Conservation (phyloP, 179 eudicot genomes). For the Silene coronaria region DNA sequence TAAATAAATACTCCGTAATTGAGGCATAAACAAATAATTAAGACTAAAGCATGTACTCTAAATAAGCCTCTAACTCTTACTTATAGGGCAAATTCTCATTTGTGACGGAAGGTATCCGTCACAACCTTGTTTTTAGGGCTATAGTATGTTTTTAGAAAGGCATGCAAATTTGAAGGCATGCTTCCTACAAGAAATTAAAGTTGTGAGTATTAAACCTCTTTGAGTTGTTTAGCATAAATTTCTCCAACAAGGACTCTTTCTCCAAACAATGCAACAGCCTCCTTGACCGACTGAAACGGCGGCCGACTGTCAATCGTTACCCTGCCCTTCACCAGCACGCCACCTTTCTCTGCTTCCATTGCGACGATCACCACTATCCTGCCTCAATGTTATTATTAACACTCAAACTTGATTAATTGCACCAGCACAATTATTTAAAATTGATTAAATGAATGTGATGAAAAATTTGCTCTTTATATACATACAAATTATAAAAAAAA, state of each 20-base stretch:
- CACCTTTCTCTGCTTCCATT: conserved; percentile 22
- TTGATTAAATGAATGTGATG: conserved; percentile 15
- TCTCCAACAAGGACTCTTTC: conserved; percentile 67
- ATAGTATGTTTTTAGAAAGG: not conserved
- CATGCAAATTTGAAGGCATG: not conserved
- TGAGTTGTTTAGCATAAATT: conserved; percentile 51
- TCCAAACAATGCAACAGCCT: conserved; percentile 71
- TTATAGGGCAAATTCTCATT: no score
- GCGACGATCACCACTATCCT: no score
- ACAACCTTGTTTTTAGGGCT: no score
- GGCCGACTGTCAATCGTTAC: conserved; percentile 64
- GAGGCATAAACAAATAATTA: no score
- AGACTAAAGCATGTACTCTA: no score
- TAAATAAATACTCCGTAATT: no score
- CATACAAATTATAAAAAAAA: not conserved
- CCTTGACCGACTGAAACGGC: conserved; percentile 72
- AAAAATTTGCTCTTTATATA: conserved; percentile 15
- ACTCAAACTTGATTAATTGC: not conserved
- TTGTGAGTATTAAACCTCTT: conserved; percentile 37
- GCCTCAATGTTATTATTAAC: not conserved
- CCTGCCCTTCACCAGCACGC: conserved; percentile 47
- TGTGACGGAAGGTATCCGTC: no score
- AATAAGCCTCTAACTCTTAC: no score
- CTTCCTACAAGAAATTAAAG: not conserved
- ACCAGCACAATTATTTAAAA: not conserved